Base-by-base conservation (phyloP, 2,329 filamentous ascomycete species). In the Periglandula ipomoeae region DNA sequence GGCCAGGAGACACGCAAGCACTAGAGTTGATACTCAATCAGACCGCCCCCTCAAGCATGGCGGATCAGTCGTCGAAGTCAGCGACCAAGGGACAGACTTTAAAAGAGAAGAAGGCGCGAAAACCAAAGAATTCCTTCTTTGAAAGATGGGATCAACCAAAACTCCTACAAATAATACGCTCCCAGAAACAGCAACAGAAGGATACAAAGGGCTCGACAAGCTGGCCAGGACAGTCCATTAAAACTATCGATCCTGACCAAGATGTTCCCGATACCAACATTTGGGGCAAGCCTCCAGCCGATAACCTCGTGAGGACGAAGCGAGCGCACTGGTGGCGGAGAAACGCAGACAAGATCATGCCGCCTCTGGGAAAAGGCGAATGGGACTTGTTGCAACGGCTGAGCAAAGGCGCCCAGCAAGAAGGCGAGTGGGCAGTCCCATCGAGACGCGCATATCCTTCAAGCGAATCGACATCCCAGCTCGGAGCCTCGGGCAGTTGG, bases 341-440 rank as follows among this genome's bases (percentile, higher is more conserved):
- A 4, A 57, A 68, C 15, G 63, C 72, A 1, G 60, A 69, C 11
- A 75, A 72, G 50, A 52, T 80, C 6, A 64, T 78, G 55, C 75
- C 78, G n/a, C 81, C 81, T 0, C 50, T 84, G 15, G 69, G 70
- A 6, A 63, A 60, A 24, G 64, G 66, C 17, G 77, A 83, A 57
- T 84, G 78, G 78, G 68, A 81, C 13, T 58, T 71, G 13, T 61
- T 84, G n/a, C 62, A 62, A n/a, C 61, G 63, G 22, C 55, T 84
- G 32, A 69, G 69, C 3, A 53, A 56, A 7, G 78, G 73, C 1
- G 62, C 63, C 23, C 68, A 69, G 9, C 56, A 58, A 43, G 45
- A 52, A 19, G 51, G 53, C 3, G 61, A 69, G 27, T 73, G 70
- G 64, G 56, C 50, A 17, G 54, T 72, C 1, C 71, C 72, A 13